phyloP scores from a whole-genome alignment of 1,284 basidiomycete species.

The Tilletia setariae region DNA sequence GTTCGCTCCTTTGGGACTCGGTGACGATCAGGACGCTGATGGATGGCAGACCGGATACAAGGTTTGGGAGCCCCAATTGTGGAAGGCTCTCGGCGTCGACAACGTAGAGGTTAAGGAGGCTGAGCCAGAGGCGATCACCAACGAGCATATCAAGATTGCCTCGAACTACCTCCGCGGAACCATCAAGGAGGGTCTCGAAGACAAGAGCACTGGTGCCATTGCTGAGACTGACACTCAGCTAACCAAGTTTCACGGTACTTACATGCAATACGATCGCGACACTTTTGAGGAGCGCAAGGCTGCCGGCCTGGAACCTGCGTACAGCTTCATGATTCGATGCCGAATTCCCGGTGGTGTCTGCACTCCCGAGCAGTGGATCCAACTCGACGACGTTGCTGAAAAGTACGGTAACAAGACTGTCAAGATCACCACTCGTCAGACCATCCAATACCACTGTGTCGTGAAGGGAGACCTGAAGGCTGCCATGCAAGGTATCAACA shows the following conservation, averaged over 20 bases:
- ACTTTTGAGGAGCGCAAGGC: constrained; percentile 92
- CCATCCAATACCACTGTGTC: constrained; percentile 99
- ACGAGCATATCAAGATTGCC: constrained; percentile 99
- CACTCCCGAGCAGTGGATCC: constrained; percentile 83
- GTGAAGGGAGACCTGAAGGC: constrained; percentile 95
- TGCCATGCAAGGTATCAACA: constrained; percentile 94
- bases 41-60: constrained; percentile 95
- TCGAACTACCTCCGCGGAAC: constrained; percentile 91
- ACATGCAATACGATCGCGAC: constrained; percentile 79
- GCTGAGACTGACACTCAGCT: constrained; percentile 86
- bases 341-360: constrained; percentile 95
- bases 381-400: constrained; percentile 92
- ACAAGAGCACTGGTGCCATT: constrained; percentile 81
- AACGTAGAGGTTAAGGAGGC: constrained; percentile 81
- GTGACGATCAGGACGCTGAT: constrained; percentile 96
- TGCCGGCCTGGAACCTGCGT: constrained; percentile 91
- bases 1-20: constrained; percentile 64
- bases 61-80: constrained; percentile 83
- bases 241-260: constrained; percentile 91
- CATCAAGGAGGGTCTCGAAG: constrained; percentile 81
- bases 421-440: constrained; percentile 96
- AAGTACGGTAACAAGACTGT: constrained; percentile 90
- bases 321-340: constrained; percentile 97
- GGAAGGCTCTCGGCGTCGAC: constrained; percentile 94
- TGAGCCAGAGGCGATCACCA: constrained; percentile 94